phyloP scores from a whole-genome alignment of 2,329 filamentous ascomycete species.

The Sphaceloma murrayae region DNA sequence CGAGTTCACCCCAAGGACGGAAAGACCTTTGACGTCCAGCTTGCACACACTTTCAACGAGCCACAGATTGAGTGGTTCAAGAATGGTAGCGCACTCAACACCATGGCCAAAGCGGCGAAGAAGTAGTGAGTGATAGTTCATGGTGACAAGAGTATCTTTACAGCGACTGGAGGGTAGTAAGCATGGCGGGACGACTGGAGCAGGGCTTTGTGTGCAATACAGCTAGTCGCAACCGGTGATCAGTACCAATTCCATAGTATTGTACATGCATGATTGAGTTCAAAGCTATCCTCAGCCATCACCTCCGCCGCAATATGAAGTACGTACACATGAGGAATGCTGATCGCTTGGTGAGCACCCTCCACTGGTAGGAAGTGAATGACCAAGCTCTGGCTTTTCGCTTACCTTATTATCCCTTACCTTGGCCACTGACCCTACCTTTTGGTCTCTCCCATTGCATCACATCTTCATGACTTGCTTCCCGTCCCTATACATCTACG shows the following conservation, averaged over 20 bases:
- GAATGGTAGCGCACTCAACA: constrained; percentile 95
- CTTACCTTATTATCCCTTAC: too few species aligned
- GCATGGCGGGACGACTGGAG: constrained; percentile 11
- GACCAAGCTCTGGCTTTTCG: too few species aligned
- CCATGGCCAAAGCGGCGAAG: constrained; percentile 67
- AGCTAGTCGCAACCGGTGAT: constrained; percentile 12
- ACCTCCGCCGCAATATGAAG: too few species aligned
- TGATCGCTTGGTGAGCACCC: too few species aligned
- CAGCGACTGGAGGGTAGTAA: constrained; percentile 13
- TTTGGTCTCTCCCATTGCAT: too few species aligned
- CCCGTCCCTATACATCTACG: too few species aligned
- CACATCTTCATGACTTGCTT: too few species aligned
- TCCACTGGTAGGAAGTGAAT: too few species aligned
- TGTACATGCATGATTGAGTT: constrained; percentile 16
- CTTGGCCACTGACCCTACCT: too few species aligned
- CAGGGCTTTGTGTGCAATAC: constrained; percentile 13
- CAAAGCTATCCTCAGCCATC: too few species aligned
- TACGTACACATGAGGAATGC: too few species aligned
- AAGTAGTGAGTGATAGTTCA: constrained; percentile 10
- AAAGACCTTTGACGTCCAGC: constrained; percentile 66
- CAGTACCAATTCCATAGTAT: constrained; percentile 16
- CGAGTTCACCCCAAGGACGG: constrained; percentile 77
- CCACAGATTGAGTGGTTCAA: constrained; percentile 98
- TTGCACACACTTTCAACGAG: constrained; percentile 96
- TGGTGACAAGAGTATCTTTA: constrained; percentile 15